phyloP scores from a whole-genome alignment of 129 eudicot genomes.

The Saussurea involucrata region DNA sequence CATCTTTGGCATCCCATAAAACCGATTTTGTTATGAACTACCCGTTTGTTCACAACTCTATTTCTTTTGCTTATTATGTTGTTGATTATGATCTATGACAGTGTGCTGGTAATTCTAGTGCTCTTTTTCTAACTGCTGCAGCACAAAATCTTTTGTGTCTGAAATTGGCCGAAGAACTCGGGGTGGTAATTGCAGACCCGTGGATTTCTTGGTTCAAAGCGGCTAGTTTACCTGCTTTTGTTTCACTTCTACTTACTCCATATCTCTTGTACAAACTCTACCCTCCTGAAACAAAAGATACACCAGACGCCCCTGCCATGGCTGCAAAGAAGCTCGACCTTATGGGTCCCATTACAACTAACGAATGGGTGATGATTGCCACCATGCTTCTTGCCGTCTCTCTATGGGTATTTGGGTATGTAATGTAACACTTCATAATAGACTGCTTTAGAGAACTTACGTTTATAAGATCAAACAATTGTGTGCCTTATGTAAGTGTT shows the following conservation, averaged over 20 bases:
- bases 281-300: slow-evolving; percentile 78
- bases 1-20: background rate
- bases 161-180: slow-evolving; percentile 75
- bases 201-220: slow-evolving; percentile 84
- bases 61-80: background rate
- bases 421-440: slow-evolving; percentile 12
- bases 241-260: slow-evolving; percentile 56
- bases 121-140: slow-evolving; percentile 93
- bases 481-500: background rate
- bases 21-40: background rate
- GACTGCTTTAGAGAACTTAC: background rate
- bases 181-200: slow-evolving; percentile 58
- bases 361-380: slow-evolving; percentile 82
- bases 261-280: slow-evolving; percentile 59
- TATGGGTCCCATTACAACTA: slow-evolving; percentile 82
- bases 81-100: slow-evolving; percentile 38
- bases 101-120: slow-evolving; percentile 81
- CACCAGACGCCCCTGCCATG: slow-evolving; percentile 80
- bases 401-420: slow-evolving; percentile 84
- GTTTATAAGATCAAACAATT: background rate
- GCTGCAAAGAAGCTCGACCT: slow-evolving; percentile 64
- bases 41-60: background rate
- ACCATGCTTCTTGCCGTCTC: slow-evolving; percentile 78
- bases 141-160: slow-evolving; percentile 89
- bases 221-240: slow-evolving; percentile 68